A percentile compares a stretch with the other conserved stretches of the same genome.
These are phyloP conservation scores for Cytospora piceae DNA, from an alignment of 2,329 filamentous ascomycete genomes.

Conservation along the genomic window DNA sequence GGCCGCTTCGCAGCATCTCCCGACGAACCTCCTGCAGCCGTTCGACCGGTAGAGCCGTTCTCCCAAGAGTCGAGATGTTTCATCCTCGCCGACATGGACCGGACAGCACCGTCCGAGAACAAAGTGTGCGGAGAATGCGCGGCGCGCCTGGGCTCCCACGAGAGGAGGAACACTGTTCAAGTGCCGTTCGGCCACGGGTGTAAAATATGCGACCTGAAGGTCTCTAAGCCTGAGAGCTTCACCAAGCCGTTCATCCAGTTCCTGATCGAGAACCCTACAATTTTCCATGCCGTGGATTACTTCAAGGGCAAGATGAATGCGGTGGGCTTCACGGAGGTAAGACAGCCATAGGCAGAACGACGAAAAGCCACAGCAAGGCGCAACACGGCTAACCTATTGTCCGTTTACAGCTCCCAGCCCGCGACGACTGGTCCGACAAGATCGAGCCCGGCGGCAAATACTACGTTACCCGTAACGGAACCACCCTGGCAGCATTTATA, in stretches of 20 bases:
- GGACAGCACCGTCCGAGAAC: constrained; percentile 11
- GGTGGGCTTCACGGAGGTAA: constrained; percentile 73
- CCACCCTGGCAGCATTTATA: constrained; percentile 81
- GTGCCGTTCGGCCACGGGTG: constrained; percentile 12
- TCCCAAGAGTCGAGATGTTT: constrained; percentile 19
- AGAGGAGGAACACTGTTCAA: constrained; percentile 7
- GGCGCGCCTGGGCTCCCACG: constrained; percentile 2
- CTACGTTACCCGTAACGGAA: constrained; percentile 84
- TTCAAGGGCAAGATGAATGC: constrained; percentile 74
- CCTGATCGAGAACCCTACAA: constrained; percentile 85
- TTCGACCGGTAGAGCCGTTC: background rate
- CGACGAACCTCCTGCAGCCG: background rate
- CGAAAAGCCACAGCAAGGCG: background rate
- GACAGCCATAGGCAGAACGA: constrained; percentile 19
- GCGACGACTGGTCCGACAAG: constrained; percentile 75
- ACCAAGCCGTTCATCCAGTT: constrained; percentile 87
- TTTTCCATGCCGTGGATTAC: constrained; percentile 86
- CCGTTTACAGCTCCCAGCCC: constrained; percentile 66
- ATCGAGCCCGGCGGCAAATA: constrained; percentile 85
- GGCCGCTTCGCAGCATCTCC: background rate
- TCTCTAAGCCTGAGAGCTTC: constrained; percentile 64
- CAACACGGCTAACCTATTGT: constrained; percentile 29
- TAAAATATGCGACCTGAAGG: constrained; percentile 20
- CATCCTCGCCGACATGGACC: constrained; percentile 12
- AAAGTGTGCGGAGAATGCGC: constrained; percentile 18